These are phyloP conservation scores for Sordariomycetes sp. DNA, from an alignment of 2,329 filamentous ascomycete species.

Conservation along the genomic window DNA sequence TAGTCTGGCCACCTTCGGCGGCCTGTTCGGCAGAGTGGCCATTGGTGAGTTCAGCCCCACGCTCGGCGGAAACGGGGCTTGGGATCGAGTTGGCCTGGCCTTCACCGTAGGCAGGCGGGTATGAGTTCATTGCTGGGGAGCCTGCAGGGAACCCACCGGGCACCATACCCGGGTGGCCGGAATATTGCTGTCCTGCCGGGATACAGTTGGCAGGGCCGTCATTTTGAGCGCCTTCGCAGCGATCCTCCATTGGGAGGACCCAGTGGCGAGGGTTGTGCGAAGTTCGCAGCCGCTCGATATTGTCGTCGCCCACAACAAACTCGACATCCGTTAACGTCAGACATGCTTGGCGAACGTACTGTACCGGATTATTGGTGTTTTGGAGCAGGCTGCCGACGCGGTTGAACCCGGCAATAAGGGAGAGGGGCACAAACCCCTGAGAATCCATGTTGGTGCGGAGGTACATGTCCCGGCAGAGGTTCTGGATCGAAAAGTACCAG, in stretches of 20 bases:
- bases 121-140: constrained; percentile 3
- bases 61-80: constrained; percentile 7
- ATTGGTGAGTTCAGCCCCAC: constrained; percentile 14
- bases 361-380: constrained; percentile 6
- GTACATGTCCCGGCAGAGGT: constrained; percentile 86
- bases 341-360: constrained; percentile 19
- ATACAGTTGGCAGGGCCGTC: constrained; percentile 45
- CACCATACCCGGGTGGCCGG: constrained; percentile 12
- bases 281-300: constrained; percentile 66
- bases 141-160: constrained; percentile 13
- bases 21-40: constrained; percentile 14
- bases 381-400: constrained; percentile 59
- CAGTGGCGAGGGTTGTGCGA: constrained; percentile 71
- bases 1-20: constrained; percentile 21
- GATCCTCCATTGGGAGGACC: constrained; percentile 60
- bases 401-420: constrained; percentile 76
- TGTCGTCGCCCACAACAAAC: constrained; percentile 63
- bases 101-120: constrained; percentile 4
- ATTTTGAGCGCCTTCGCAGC: constrained; percentile 63
- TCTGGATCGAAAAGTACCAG: constrained; percentile 96
- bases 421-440: constrained; percentile 78
- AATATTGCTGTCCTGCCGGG: constrained; percentile 8
- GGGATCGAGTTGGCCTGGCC: background rate
- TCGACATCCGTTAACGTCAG: constrained; percentile 70
- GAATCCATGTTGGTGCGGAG: constrained; percentile 89